Percentiles rank a stretch among this genome's conserved stretches.
Conservation (phyloP, 495 filamentous ascomycete genomes). For the Darksidea phi region DNA sequence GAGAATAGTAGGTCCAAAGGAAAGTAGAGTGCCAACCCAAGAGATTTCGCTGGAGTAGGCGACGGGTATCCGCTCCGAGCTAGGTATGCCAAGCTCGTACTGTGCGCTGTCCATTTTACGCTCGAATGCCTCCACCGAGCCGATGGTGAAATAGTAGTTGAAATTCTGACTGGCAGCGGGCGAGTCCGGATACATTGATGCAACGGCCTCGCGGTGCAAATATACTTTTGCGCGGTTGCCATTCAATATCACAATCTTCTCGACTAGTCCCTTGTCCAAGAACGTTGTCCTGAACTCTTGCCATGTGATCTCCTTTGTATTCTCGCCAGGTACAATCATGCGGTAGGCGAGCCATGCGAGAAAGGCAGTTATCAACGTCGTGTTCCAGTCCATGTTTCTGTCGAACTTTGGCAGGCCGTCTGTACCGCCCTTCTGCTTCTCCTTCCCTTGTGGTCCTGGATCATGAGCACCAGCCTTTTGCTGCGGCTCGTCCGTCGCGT, state of each 20-base stretch:
- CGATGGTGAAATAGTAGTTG: conserved; percentile 92
- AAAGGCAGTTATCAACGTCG: conserved; percentile 56
- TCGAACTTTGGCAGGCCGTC: conserved; percentile 46
- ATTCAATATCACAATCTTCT: conserved; percentile 82
- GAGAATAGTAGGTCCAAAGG: conserved; percentile 83
- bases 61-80: conserved; percentile 82
- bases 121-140: conserved; percentile 91
- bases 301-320: conserved; percentile 84
- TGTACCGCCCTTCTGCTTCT: conserved; percentile 43
- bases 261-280: conserved; percentile 91
- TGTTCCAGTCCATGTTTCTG: conserved; percentile 54
- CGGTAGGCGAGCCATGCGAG: conserved; percentile 63
- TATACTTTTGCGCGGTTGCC: conserved; percentile 74
- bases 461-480: conserved; percentile 43
- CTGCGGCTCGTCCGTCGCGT: conserved; percentile 34
- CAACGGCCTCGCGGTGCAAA: conserved; percentile 76
- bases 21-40: conserved; percentile 60
- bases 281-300: conserved; percentile 92
- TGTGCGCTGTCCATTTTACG: conserved; percentile 82
- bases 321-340: conserved; percentile 63
- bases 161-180: conserved; percentile 66
- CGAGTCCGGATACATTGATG: conserved; percentile 78
- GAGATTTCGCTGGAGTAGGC: conserved; percentile 77
- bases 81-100: conserved; percentile 78
- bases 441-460: conserved; percentile 42